Base-by-base conservation (phyloP, 306 rosid species). In the Ziziphus jujuba region DNA sequence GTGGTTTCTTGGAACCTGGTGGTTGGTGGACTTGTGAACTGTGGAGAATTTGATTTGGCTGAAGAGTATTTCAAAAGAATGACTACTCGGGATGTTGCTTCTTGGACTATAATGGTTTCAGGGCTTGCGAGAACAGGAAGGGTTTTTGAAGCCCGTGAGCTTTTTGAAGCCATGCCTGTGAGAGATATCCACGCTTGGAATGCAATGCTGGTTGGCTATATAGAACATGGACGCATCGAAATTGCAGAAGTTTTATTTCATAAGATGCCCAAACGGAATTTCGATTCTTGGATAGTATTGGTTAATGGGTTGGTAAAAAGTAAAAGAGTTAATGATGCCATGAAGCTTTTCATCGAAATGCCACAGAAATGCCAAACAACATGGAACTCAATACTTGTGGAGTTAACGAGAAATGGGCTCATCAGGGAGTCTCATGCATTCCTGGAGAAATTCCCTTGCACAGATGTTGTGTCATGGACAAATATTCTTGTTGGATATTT, bases 1-100 rank as follows among this genome's bases (percentile, higher is more conserved):
- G 89, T 75, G 56, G 66, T 84, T 66, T 84, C 89, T 13, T 84
- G 82, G 89, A 84, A 84, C 74, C 72, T 81, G 82, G 73, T 81
- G 5, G 48, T 81, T 35, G 82, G 89, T 21, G 82, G 86, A 53
- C 82, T 81, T 52, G 84, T 81, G 48, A 72, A 71, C 38, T 56
- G 65, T 38, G 84, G 84, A 53, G 70, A 69, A 16, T 24, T 71
- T 44, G 80, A 57, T 62, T 69, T 68, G 77, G 86, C 86, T 3
- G 75, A 70, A 56, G 65, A 54, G 68, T 84, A 75, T 64, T 85
- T 81, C 57, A 23, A 70, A 25, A 24, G 11, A 53, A 72, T 76
- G 82, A 66, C n/a, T 20, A 14, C 23, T 25, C 66, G 81, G 34
- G 84, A 85, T 73, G 63, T 71, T 61, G 82, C 71, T 10, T 81